Evolutionary conservation across 1,284 basidiomycete genomes (phyloP).

Genomic region (Ceratobasidium papillatum): DNA sequence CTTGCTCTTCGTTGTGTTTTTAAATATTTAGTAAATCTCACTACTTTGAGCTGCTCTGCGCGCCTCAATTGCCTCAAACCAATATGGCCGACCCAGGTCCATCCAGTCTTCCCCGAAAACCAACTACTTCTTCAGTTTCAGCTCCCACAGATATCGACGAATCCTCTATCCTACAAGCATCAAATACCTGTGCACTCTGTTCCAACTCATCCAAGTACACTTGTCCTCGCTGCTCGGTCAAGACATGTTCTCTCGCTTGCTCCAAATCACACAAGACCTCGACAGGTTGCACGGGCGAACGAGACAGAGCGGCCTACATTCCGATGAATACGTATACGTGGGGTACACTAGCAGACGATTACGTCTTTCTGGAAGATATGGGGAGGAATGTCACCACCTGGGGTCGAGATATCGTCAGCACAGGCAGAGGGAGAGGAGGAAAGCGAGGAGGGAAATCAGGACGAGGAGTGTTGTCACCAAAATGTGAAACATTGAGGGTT

Average conservation of each 20-base stretch:
- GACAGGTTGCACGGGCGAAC: slow-evolving; percentile 74
- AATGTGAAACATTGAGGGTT: slow-evolving; percentile 66
- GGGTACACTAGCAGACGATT: slow-evolving; percentile 86
- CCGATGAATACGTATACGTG: slow-evolving; percentile 82
- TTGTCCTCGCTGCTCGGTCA: slow-evolving; percentile 76
- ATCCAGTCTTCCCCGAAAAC: slow-evolving; percentile 15
- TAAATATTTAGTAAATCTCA: no score
- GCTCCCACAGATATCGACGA: background rate
- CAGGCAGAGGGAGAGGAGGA: slow-evolving; percentile 56
- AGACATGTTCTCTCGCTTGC: slow-evolving; percentile 79
- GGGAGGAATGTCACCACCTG: slow-evolving; percentile 73
- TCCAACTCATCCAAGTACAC: slow-evolving; percentile 69
- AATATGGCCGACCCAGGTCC: slow-evolving; percentile 15
- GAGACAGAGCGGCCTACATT: slow-evolving; percentile 77
- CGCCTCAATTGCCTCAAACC: background rate
- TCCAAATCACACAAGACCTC: slow-evolving; percentile 72
- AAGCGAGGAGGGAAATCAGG: slow-evolving; percentile 46
- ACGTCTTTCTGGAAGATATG: slow-evolving; percentile 81
- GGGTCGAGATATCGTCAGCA: slow-evolving; percentile 73
- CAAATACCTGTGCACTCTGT: slow-evolving; percentile 2
- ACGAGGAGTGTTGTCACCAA: slow-evolving; percentile 44
- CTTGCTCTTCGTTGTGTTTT: no score
- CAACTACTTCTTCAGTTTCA: background rate
- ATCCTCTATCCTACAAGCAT: background rate
- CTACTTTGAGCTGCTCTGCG: background rate